A percentile compares a stretch with the other conserved stretches of the same genome.
phyloP scores from a whole-genome alignment of 805 yeast genomes.

The Saccharomycopsis selenospora region DNA sequence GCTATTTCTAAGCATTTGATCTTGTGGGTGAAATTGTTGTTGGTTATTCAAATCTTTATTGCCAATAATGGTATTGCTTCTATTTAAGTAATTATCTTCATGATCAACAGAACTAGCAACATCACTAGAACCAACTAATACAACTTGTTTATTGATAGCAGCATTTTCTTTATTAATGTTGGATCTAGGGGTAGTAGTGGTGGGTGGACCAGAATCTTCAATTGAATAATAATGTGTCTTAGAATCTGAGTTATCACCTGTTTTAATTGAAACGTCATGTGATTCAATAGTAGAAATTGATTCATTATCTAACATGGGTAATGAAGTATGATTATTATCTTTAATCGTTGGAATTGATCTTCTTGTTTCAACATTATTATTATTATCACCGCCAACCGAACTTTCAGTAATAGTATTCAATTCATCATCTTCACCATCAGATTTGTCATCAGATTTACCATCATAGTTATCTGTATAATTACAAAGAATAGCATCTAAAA shows the following conservation, averaged over 20 bases:
- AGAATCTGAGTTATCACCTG: constrained; percentile 4
- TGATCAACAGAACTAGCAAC: neutral
- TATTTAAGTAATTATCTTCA: neutral
- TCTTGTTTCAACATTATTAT: neutral
- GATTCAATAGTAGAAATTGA: neutral
- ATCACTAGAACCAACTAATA: neutral
- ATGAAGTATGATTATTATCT: neutral
- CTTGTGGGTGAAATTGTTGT: constrained; percentile 1
- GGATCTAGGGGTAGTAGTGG: neutral
- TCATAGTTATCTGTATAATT: constrained; percentile 9
- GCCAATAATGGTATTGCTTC: constrained; percentile 14
- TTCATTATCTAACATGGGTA: neutral
- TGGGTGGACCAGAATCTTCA: neutral
- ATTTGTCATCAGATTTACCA: neutral
- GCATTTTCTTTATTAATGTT: neutral
- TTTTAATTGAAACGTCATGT: constrained; percentile 2
- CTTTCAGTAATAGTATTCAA: neutral
- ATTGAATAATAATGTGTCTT: constrained; percentile 5
- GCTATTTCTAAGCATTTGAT: constrained; percentile 1
- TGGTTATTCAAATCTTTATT: constrained; percentile 3
- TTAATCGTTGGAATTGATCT: too few species aligned
- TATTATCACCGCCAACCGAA: neutral
- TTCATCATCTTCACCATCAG: neutral
- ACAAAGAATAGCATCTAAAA: constrained; percentile 15
- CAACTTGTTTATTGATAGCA: neutral